Evolutionary conservation across 805 yeast genomes (phyloP).

Genomic region (Cyberlindnera euphorbiae): DNA sequence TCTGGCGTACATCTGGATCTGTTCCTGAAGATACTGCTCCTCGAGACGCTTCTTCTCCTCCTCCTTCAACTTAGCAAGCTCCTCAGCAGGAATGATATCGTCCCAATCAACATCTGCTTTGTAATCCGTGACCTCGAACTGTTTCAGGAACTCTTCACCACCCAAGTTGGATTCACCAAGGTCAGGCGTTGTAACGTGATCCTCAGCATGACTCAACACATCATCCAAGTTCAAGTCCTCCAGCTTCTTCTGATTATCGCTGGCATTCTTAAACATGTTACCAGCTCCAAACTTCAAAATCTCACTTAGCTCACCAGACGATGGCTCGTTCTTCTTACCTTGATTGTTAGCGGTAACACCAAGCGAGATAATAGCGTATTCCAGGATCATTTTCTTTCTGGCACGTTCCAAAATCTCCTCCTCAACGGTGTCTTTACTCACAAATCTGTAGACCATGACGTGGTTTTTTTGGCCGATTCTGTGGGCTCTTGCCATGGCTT

Average conservation of each 20-base stretch:
- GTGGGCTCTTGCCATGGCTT: conserved; percentile 99
- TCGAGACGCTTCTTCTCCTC: conserved; percentile 85
- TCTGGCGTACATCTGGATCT: conserved; percentile 80
- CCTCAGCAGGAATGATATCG: conserved; percentile 96
- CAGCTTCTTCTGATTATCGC: conserved; percentile 89
- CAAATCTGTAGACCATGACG: conserved; percentile 95
- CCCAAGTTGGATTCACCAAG: conserved; percentile 97
- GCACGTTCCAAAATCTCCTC: conserved; percentile 97
- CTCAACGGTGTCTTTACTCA: conserved; percentile 97
- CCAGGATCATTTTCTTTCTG: conserved; percentile 95
- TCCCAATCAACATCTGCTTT: conserved; percentile 99
- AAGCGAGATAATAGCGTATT: conserved; percentile 92
- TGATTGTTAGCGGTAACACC: conserved; percentile 78
- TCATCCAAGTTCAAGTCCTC: conserved; percentile 95
- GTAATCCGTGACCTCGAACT: conserved; percentile 97
- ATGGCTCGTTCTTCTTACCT: conserved; percentile 62
- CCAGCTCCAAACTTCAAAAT: conserved; percentile 98
- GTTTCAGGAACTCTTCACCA: conserved; percentile 94
- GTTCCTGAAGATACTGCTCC: conserved; percentile 82
- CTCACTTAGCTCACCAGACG: conserved; percentile 80
- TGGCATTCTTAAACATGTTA: conserved; percentile 90
- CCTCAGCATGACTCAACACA: conserved; percentile 94
- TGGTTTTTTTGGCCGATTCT: conserved; percentile 99
- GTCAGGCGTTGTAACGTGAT: conserved; percentile 93
- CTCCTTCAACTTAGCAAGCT: conserved; percentile 79